phyloP scores from a whole-genome alignment of 257 asterid species.

The Linaria vulgaris region DNA sequence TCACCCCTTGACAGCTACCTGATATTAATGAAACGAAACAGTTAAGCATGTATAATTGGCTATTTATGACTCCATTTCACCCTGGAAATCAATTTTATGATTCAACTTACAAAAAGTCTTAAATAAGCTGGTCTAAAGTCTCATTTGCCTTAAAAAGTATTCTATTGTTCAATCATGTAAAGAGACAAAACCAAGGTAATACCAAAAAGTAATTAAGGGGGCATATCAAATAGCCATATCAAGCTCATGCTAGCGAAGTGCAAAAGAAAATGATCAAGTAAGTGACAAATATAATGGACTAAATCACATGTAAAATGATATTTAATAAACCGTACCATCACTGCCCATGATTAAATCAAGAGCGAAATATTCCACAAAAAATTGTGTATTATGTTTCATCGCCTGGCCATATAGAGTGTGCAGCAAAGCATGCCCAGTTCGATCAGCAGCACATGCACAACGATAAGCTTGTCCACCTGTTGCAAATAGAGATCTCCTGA shows the following conservation, averaged over 20 bases:
- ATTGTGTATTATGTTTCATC: constrained; percentile 96
- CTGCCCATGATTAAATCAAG: constrained; percentile 77
- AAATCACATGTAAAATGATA: constrained; percentile 18
- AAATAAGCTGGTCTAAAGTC: constrained; percentile 9
- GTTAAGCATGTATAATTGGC: background rate
- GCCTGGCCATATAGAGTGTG: constrained; percentile 99
- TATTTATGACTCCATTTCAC: background rate
- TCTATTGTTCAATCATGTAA: background rate
- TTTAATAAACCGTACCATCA: constrained; percentile 58
- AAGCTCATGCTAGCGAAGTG: constrained; percentile 5
- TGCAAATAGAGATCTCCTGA: constrained; percentile 16
- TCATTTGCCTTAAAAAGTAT: background rate
- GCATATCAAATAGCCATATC: constrained; percentile 3
- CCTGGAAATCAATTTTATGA: constrained; percentile 5
- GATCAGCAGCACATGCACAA: constrained; percentile 99
- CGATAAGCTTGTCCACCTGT: constrained; percentile 98
- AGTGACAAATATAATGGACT: constrained; percentile 10
- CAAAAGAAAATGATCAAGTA: background rate
- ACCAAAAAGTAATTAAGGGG: constrained; percentile 2
- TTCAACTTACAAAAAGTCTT: background rate
- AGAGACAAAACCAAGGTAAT: background rate
- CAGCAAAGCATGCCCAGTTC: constrained; percentile 97
- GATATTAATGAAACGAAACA: background rate
- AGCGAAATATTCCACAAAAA: constrained; percentile 95
- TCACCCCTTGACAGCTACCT: constrained; percentile 71